Conservation (phyloP, 2,329 filamentous ascomycete species). For the Exophiala alcalophila region DNA sequence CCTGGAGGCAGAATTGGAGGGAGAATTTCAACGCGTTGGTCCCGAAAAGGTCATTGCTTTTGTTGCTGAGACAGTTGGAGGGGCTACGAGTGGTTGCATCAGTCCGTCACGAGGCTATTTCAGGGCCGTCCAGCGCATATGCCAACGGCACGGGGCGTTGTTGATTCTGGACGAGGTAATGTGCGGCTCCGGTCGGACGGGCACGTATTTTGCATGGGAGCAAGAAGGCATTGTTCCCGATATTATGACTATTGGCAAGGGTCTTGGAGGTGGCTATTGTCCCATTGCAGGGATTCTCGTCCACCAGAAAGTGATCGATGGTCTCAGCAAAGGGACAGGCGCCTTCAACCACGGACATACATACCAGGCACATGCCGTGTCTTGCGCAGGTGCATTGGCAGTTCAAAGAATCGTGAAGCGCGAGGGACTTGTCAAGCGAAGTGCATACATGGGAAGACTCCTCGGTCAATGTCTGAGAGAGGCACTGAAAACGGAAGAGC, state of each 20-base stretch:
- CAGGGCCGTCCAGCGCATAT: too few species aligned
- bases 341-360: slow-evolving; percentile 59
- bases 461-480: slow-evolving; percentile 43
- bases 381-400: slow-evolving; percentile 51
- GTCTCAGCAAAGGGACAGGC: slow-evolving; percentile 47
- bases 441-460: slow-evolving; percentile 35
- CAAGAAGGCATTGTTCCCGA: slow-evolving; percentile 58
- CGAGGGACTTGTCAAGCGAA: slow-evolving; percentile 48
- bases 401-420: slow-evolving; percentile 54
- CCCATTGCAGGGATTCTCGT: slow-evolving; percentile 56
- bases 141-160: too few species aligned
- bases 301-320: slow-evolving; percentile 47
- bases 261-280: slow-evolving; percentile 55
- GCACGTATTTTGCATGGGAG: slow-evolving; percentile 59
- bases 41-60: slow-evolving; percentile 68
- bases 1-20: slow-evolving; percentile 63
- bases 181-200: slow-evolving; percentile 58
- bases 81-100: slow-evolving; percentile 62
- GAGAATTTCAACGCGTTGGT: slow-evolving; percentile 62
- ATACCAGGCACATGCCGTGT: slow-evolving; percentile 56
- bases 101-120: too few species aligned
- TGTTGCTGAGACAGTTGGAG: slow-evolving; percentile 69
- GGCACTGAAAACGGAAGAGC: slow-evolving; percentile 44
- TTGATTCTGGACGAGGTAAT: slow-evolving; percentile 59
- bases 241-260: slow-evolving; percentile 60